These are phyloP conservation scores for Digitaria exilis DNA, from an alignment of 202 grass and related monocot genomes.

Conservation along the genomic window DNA sequence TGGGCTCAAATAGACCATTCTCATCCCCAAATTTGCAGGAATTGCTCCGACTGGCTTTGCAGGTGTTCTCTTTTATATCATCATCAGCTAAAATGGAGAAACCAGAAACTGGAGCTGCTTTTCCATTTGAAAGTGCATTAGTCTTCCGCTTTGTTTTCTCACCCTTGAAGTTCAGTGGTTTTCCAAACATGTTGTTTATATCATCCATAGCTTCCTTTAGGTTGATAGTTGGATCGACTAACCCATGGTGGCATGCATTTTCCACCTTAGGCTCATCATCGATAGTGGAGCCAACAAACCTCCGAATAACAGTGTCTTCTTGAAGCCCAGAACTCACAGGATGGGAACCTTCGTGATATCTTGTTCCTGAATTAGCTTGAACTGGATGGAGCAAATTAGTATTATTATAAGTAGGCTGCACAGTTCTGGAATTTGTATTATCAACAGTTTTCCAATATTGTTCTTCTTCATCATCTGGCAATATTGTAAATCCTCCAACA, in stretches of 20 bases:
- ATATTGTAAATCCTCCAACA: conserved; percentile 67
- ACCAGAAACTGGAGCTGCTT: conserved; percentile 40
- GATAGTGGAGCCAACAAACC: conserved; percentile 82
- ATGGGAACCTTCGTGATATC: conserved; percentile 13
- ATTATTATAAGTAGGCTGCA: conserved; percentile 19
- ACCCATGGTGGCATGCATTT: conserved; percentile 92
- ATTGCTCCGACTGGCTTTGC: conserved; percentile 26
- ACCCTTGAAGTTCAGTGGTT: conserved; percentile 65
- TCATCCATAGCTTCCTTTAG: conserved; percentile 93
- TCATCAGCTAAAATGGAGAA: conserved; percentile 87
- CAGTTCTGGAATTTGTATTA: conserved; percentile 20
- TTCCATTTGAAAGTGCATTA: conserved; percentile 40
- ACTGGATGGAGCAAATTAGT: conserved; percentile 13
- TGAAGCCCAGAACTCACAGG: conserved; percentile 46
- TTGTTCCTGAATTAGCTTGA: conserved; percentile 29
- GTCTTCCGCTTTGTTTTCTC: conserved; percentile 53
- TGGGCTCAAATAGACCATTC: conserved; percentile 82
- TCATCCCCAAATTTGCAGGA: conserved; percentile 46
- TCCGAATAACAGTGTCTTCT: conserved; percentile 79
- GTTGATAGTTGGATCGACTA: conserved; percentile 87
- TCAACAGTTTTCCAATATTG: conserved; percentile 37
- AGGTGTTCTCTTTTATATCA: conserved; percentile 41
- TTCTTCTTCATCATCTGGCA: conserved; percentile 61
- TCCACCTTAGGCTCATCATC: conserved; percentile 75
- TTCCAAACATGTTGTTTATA: conserved; percentile 92